Evolutionary conservation across 495 filamentous ascomycete genomes (phyloP), one percentile per base, ranked within the genome.

Genomic region (Penicillium macrosclerotiorum): DNA sequence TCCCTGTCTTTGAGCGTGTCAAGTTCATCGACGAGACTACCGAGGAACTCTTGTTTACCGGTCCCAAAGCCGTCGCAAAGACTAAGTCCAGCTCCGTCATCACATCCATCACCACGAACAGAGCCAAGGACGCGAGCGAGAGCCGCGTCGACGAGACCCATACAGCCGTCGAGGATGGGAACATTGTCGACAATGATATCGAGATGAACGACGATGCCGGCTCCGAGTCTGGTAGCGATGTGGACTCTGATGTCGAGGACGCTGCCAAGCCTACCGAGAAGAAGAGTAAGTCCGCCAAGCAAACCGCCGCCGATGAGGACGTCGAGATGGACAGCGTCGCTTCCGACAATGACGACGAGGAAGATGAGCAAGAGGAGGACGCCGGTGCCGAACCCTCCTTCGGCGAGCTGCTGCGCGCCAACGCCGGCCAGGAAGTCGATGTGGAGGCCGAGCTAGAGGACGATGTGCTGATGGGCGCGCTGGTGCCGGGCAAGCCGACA

Each of bases 361-460:
- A 72, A 39, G 75, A 75, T 11, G 72, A 74, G 16, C 71, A 71
- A 43, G n/a, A n/a, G n/a, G n/a, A n/a, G n/a, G n/a, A n/a, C n/a
- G n/a, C n/a, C n/a, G 64, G 78, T 18, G 62, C 71, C 5, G 85
- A 87, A 58, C 89, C 88, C 6, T 86, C 90, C 1, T 95, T 98
- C 60, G 90, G 88, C 41, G 93, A 98, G 52, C 77, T 94, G 33
- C 75, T 95, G 34, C 82, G 83, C 51, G 83, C 83, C 27, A 83
- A 84, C 42, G 71, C 75, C 14, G 68, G 77, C 26, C 82, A 87
- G 36, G 77, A 83, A 38, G 81, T 95, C 57, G 89, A 95, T 45
- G 90, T 95, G 1, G 75, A 85, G 45, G 79, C 77, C 29, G 69
- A 74, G 47, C 56, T 69, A 26, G 57, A 75, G 52, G 64, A 71